A percentile compares a stretch with the other conserved stretches of the same genome.
Evolutionary conservation across 805 yeast genomes (phyloP).

Genomic region (Lachancea quebecensis): DNA sequence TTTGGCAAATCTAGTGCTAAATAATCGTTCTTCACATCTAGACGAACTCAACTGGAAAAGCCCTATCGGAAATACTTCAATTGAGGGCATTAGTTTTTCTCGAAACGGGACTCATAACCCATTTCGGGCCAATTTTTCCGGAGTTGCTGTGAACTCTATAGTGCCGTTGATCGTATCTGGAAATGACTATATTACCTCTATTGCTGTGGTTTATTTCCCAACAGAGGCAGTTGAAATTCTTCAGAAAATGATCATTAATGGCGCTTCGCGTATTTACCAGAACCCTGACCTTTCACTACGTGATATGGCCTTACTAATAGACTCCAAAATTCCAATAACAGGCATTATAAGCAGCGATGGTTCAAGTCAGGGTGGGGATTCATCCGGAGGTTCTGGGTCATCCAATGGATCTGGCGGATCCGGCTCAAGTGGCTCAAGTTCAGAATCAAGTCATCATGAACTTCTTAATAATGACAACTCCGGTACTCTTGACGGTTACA

Average conservation of each 20-base stretch:
- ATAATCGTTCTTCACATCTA: no score
- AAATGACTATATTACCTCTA: constrained; percentile 64
- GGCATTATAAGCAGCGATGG: constrained; percentile 12
- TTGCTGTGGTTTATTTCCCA: constrained; percentile 85
- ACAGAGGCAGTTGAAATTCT: constrained; percentile 40
- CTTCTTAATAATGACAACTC: neutral
- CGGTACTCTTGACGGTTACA: constrained; percentile 7
- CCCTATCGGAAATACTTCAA: no score
- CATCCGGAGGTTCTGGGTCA: constrained; percentile 18
- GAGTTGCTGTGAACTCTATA: constrained; percentile 56
- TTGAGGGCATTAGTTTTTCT: no score
- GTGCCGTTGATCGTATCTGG: constrained; percentile 64
- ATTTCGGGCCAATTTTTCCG: constrained; percentile 25
- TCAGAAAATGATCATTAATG: constrained; percentile 41
- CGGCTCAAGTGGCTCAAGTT: constrained; percentile 10
- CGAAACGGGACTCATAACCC: neutral
- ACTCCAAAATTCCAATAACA: constrained; percentile 31
- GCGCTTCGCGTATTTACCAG: constrained; percentile 52
- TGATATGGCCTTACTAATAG: constrained; percentile 65
- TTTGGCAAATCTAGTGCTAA: neutral
- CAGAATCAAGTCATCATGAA: constrained; percentile 9
- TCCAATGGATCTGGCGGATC: neutral
- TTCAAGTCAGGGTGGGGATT: constrained; percentile 28
- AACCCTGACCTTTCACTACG: constrained; percentile 50
- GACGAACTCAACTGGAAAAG: no score